Evolutionary conservation across 2,329 filamentous ascomycete species (phyloP).

Genomic region (Stemphylium vesicarium): DNA sequence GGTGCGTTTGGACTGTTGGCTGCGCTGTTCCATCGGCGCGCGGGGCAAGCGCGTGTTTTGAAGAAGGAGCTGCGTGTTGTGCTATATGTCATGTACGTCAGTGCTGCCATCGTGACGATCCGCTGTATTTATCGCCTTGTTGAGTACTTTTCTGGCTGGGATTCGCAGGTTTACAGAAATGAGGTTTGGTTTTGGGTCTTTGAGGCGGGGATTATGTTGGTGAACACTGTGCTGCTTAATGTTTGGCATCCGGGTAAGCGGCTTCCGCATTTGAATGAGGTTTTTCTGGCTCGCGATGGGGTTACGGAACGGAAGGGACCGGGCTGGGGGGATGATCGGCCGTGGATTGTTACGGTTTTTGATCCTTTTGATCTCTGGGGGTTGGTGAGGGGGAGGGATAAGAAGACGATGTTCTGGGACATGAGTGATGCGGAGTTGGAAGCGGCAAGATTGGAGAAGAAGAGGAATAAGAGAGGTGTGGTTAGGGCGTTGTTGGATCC

Average conservation of each 20-base stretch:
- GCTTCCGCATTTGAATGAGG: slow-evolving; percentile 57
- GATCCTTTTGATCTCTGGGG: slow-evolving; percentile 48
- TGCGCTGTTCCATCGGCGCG: slow-evolving; percentile 55
- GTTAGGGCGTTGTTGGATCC: slow-evolving; percentile 35
- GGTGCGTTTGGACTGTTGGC: slow-evolving; percentile 57
- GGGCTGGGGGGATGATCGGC: slow-evolving; percentile 57
- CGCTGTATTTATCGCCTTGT: slow-evolving; percentile 61
- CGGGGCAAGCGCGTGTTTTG: slow-evolving; percentile 49
- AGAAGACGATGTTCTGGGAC: slow-evolving; percentile 48
- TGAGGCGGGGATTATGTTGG: slow-evolving; percentile 59
- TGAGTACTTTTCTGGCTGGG: slow-evolving; percentile 54
- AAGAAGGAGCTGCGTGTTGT: slow-evolving; percentile 53
- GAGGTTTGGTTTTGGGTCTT: slow-evolving; percentile 64
- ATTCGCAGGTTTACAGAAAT: slow-evolving; percentile 48
- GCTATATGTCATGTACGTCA: slow-evolving; percentile 57
- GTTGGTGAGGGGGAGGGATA: slow-evolving; percentile 38
- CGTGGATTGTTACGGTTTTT: slow-evolving; percentile 50
- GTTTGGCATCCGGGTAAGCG: slow-evolving; percentile 59
- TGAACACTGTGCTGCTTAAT: slow-evolving; percentile 60
- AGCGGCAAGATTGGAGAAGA: slow-evolving; percentile 32
- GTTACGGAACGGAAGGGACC: slow-evolving; percentile 59
- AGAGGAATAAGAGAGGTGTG: slow-evolving; percentile 32
- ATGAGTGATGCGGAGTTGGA: slow-evolving; percentile 43
- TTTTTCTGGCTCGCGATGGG: slow-evolving; percentile 60
- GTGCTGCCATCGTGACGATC: slow-evolving; percentile 55